These are phyloP conservation scores for Acer negundo DNA, from an alignment of 345 rosid species.

Conservation along the genomic window DNA sequence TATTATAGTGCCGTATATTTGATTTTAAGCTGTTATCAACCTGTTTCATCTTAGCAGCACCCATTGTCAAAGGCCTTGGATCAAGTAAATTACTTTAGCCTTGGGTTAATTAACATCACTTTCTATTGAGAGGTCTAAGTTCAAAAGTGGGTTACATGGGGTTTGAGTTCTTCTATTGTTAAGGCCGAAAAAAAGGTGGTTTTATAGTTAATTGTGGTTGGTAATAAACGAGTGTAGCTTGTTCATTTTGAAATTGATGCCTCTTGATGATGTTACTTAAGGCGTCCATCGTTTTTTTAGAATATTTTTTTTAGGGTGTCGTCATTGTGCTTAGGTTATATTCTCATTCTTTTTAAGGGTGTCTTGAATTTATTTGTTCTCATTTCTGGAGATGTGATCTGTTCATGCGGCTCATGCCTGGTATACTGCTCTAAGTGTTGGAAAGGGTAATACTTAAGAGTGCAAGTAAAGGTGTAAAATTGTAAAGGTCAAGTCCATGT, in stretches of 20 bases:
- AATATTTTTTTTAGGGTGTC: not conserved
- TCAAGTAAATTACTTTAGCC: no score
- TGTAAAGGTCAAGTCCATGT: not conserved
- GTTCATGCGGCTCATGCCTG: not conserved
- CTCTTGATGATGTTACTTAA: not conserved
- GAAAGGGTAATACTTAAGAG: not conserved
- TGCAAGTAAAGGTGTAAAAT: not conserved
- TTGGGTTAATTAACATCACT: no score
- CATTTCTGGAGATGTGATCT: not conserved
- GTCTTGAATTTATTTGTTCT: not conserved
- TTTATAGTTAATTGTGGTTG: not conserved
- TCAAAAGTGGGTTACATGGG: not conserved
- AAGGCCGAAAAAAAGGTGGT: not conserved
- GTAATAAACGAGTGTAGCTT: not conserved
- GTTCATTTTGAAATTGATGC: not conserved
- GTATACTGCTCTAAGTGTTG: not conserved
- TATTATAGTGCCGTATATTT: not conserved
- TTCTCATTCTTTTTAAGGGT: not conserved
- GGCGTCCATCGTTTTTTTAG: not conserved
- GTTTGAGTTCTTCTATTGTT: not conserved
- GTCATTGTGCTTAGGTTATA: not conserved
- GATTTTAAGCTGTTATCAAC: not conserved
- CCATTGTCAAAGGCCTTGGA: no score
- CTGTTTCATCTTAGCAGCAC: constrained; percentile 5
- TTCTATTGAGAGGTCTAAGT: not conserved